A percentile compares a stretch with the other conserved stretches of the same genome.
Conservation (phyloP, 2,329 filamentous ascomycete genomes). For the Penicillium janthinellum region DNA sequence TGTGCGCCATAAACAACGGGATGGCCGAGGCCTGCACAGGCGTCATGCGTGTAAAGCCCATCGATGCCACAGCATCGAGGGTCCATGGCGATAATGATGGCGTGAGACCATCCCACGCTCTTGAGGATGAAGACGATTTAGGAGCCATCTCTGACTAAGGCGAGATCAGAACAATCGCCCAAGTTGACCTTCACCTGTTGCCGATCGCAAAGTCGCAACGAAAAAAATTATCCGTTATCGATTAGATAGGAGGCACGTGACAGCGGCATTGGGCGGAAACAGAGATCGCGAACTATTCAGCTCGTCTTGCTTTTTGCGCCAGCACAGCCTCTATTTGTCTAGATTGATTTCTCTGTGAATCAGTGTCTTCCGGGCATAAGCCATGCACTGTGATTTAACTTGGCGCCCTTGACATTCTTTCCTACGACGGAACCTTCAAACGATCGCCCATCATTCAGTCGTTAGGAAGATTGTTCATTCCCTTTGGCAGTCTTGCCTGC, state of each 20-base stretch:
- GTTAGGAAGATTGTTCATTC: conserved; percentile 23
- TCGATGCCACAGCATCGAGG: conserved; percentile 76
- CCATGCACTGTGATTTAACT: conserved; percentile 11
- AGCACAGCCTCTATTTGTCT: conserved; percentile 8
- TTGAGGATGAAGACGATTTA: conserved; percentile 52
- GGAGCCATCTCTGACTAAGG: conserved; percentile 30
- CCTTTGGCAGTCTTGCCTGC: conserved; percentile 28
- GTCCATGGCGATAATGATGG: conserved; percentile 80
- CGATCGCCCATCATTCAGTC: conserved; percentile 41
- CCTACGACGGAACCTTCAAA: conserved; percentile 5
- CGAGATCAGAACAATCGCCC: not conserved
- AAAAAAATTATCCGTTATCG: conserved; percentile 33
- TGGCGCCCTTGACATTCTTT: conserved; percentile 3
- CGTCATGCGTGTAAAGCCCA: conserved; percentile 86
- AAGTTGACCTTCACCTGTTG: not conserved
- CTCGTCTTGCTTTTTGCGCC: conserved; percentile 13
- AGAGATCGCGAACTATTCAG: conserved; percentile 17
- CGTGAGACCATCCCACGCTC: conserved; percentile 69
- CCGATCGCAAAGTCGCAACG: conserved; percentile 6
- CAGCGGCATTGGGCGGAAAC: conserved; percentile 21
- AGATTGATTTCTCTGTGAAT: not conserved
- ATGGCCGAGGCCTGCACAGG: conserved; percentile 93
- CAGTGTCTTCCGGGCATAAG: not conserved
- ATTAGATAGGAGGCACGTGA: conserved; percentile 39
- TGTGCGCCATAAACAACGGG: conserved; percentile 83